Conservation (phyloP, 306 rosid genomes). For the Cicer bijugum region DNA sequence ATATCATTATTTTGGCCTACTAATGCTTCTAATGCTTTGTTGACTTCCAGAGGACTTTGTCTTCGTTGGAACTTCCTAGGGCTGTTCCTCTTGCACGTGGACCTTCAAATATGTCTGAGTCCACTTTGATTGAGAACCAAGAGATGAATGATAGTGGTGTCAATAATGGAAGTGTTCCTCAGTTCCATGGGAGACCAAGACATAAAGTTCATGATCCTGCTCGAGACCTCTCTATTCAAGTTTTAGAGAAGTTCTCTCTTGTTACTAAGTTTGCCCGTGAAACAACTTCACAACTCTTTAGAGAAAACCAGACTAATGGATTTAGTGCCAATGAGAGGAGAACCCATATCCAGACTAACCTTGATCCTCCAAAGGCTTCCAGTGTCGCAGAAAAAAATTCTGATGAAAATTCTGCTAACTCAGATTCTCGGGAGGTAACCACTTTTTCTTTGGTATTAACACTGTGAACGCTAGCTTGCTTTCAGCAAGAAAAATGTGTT, state of each 20-base stretch:
- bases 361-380: constrained; percentile 56
- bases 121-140: constrained; percentile 58
- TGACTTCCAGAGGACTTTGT: constrained; percentile 77
- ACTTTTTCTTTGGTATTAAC: constrained; percentile 15
- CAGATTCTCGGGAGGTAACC: constrained; percentile 81
- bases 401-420: constrained; percentile 53
- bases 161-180: constrained; percentile 56
- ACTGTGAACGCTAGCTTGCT: constrained; percentile 23
- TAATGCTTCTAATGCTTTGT: constrained; percentile 48
- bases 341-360: constrained; percentile 51
- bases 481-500: constrained; percentile 5
- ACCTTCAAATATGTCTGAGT: constrained; percentile 56
- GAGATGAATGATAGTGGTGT: constrained; percentile 55
- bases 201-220: constrained; percentile 79
- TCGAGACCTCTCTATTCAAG: constrained; percentile 92
- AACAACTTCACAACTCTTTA: constrained; percentile 92
- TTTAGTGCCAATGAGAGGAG: constrained; percentile 61
- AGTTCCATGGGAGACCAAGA: constrained; percentile 66
- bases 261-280: constrained; percentile 98
- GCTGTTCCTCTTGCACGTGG: constrained; percentile 70
- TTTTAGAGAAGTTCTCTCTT: constrained; percentile 92
- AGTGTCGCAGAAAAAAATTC: constrained; percentile 48
- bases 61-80: constrained; percentile 94
- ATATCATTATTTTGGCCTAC: constrained; percentile 18
- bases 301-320: constrained; percentile 79